These are phyloP conservation scores for Truncatella angustata DNA, from an alignment of 2,329 filamentous ascomycete genomes.

Conservation along the genomic window DNA sequence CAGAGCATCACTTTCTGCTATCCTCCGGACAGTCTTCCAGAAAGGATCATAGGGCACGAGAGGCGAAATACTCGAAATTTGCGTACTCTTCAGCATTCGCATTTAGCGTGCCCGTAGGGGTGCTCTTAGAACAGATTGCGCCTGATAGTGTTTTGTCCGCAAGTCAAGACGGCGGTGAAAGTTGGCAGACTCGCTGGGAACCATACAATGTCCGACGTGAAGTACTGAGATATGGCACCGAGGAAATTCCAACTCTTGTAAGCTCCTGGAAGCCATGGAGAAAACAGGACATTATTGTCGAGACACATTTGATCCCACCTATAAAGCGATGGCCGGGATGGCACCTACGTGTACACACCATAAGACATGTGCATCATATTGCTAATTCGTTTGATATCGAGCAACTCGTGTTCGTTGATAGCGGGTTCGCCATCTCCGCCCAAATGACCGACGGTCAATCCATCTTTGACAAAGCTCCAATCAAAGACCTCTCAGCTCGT, in stretches of 20 bases:
- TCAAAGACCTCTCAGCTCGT: not conserved
- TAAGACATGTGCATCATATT: not conserved
- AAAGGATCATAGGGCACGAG: slow-evolving; percentile 36
- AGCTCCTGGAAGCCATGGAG: slow-evolving; percentile 9
- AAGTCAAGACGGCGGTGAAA: slow-evolving; percentile 29
- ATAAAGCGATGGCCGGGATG: slow-evolving; percentile 4
- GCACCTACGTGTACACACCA: slow-evolving; percentile 1
- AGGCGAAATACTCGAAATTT: slow-evolving; percentile 47
- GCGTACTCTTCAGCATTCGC: slow-evolving; percentile 47
- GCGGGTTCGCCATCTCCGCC: slow-evolving; percentile 8
- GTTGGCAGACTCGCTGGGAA: slow-evolving; percentile 19
- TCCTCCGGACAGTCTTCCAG: slow-evolving; percentile 37
- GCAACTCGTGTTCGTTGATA: not conserved
- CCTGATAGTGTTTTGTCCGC: slow-evolving; percentile 30
- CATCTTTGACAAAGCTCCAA: not conserved
- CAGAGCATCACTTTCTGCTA: slow-evolving; percentile 40
- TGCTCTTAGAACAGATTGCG: slow-evolving; percentile 31
- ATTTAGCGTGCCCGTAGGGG: slow-evolving; percentile 41
- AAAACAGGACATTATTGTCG: not conserved
- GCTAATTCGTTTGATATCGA: too few relatives aligned
- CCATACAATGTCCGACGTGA: not conserved
- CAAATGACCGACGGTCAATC: not conserved
- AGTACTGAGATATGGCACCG: not conserved
- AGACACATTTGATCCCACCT: slow-evolving; percentile 5
- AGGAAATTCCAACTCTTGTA: not conserved